A percentile compares a stretch with the other conserved stretches of the same genome.
phyloP scores from a whole-genome alignment of 2,329 filamentous ascomycete genomes.

The Zopfia rhizophila region DNA sequence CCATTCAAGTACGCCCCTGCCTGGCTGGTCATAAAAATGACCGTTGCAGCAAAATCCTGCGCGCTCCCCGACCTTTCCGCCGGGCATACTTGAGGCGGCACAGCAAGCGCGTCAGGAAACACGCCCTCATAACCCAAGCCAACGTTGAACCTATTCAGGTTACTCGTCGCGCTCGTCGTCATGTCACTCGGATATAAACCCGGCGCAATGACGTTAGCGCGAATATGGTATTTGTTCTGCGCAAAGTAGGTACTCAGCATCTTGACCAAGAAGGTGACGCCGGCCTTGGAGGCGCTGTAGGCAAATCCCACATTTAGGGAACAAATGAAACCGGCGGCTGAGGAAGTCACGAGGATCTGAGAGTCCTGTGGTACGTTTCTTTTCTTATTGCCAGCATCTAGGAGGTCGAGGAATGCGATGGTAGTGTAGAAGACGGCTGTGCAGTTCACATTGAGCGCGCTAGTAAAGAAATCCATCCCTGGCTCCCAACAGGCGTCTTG shows the following conservation, averaged over 20 bases:
- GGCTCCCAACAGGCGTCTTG: too few relatives aligned
- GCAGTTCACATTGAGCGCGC: conserved; percentile 50
- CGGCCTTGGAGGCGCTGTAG: conserved; percentile 56
- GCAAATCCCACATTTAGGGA: conserved; percentile 27
- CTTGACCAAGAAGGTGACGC: conserved; percentile 61
- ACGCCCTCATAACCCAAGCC: too few relatives aligned
- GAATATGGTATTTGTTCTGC: conserved; percentile 55
- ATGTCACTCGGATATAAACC: conserved; percentile 47
- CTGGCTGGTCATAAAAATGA: conserved; percentile 72
- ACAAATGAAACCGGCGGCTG: conserved; percentile 30
- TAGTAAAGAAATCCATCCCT: too few relatives aligned
- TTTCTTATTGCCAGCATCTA: conserved; percentile 52
- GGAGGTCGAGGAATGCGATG: conserved; percentile 53
- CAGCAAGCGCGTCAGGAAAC: too few relatives aligned
- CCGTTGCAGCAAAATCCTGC: conserved; percentile 71
- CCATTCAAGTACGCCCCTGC: conserved; percentile 76
- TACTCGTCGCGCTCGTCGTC: too few relatives aligned
- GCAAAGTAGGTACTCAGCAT: conserved; percentile 58
- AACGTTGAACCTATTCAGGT: too few relatives aligned
- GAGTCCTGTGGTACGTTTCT: conserved; percentile 22
- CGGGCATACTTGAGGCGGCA: too few relatives aligned
- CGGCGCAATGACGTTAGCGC: conserved; percentile 62
- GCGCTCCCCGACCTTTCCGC: conserved; percentile 69
- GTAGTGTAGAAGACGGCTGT: conserved; percentile 55
- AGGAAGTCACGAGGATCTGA: conserved; percentile 35